These are phyloP conservation scores for Malus asiatica DNA, from an alignment of 306 rosid genomes.

Conservation along the genomic window DNA sequence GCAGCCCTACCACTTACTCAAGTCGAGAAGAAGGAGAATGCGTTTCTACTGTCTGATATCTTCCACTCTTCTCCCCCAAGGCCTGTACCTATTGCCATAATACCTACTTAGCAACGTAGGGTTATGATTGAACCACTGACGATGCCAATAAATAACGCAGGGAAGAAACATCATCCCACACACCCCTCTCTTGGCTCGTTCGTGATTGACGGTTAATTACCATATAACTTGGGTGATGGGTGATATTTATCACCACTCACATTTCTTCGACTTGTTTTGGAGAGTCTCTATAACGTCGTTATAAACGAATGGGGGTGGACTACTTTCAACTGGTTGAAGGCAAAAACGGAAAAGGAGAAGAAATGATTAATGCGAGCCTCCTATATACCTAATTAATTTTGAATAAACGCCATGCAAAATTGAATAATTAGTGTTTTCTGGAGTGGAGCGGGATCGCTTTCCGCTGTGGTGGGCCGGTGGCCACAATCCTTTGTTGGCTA, in stretches of 20 bases:
- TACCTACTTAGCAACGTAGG: slow-evolving; percentile 4
- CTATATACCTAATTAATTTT: background rate
- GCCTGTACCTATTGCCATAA: background rate
- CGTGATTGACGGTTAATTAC: no score
- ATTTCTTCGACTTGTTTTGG: no score
- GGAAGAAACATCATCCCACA: no score
- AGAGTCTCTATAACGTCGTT: no score
- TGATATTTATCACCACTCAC: no score
- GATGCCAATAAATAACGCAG: background rate
- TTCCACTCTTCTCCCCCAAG: background rate
- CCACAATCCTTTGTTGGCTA: background rate
- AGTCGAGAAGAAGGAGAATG: background rate
- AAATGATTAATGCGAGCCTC: background rate
- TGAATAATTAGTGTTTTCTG: background rate
- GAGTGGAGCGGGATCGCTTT: background rate
- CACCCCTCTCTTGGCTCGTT: no score
- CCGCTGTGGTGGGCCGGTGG: background rate
- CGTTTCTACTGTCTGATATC: background rate
- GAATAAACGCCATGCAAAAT: background rate
- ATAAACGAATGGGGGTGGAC: background rate
- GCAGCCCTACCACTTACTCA: background rate
- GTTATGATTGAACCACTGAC: slow-evolving; percentile 54
- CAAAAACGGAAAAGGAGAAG: background rate
- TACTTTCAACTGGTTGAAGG: background rate
- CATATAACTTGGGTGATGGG: no score